Conservation (phyloP, 164 flowering plant genomes). For the Paratinospora sagittata region DNA sequence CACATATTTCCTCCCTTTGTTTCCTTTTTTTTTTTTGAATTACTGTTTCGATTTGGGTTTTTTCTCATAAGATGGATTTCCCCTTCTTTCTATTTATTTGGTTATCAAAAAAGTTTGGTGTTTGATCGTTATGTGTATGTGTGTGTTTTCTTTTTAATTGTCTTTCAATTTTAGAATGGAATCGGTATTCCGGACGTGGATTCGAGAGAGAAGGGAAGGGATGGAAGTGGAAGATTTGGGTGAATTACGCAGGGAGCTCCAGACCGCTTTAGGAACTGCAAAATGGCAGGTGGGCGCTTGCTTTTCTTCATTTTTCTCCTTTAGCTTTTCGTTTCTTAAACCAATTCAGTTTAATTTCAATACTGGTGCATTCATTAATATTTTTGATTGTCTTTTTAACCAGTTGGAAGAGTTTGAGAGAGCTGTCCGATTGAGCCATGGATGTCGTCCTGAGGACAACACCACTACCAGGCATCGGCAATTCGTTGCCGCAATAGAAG, state of each 20-base stretch:
- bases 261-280: constrained; percentile 76
- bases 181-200: constrained; percentile 75
- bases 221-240: constrained; percentile 29
- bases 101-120: neutral
- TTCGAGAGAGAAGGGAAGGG: constrained; percentile 47
- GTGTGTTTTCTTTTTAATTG: neutral
- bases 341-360: neutral
- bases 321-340: too few relatives aligned
- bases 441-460: constrained; percentile 35
- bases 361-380: constrained; percentile 6
- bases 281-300: constrained; percentile 77
- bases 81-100: neutral
- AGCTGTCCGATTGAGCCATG: constrained; percentile 65
- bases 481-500: constrained; percentile 62
- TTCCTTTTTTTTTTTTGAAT: neutral
- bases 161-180: constrained; percentile 58
- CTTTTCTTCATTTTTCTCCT: too few relatives aligned
- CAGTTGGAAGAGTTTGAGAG: constrained; percentile 91
- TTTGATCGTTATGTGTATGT: neutral
- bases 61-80: neutral
- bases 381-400: constrained; percentile 7
- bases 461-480: constrained; percentile 54
- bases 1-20: too few relatives aligned
- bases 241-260: constrained; percentile 61
- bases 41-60: neutral